phyloP scores from a whole-genome alignment of 2,329 filamentous ascomycete species.

The Colletotrichum sp. region DNA sequence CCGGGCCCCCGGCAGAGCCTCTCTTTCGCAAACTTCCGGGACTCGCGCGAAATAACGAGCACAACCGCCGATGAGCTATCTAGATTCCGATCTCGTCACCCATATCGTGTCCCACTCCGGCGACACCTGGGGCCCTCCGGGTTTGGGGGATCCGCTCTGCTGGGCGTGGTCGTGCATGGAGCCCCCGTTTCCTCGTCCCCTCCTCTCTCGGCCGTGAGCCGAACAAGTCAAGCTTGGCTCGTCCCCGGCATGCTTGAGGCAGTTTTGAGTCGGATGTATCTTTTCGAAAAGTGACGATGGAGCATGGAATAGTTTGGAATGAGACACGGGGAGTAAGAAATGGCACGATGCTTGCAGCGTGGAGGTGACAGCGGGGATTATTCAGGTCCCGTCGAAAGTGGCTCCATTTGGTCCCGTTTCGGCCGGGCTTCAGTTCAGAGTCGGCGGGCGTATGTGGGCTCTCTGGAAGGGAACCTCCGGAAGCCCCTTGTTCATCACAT shows the following conservation, averaged over 20 bases:
- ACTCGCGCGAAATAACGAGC: neutral
- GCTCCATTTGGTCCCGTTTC: neutral
- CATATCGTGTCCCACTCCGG: slow-evolving; percentile 8
- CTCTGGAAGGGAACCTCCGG: neutral
- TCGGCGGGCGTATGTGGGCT: neutral
- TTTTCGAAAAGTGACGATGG: neutral
- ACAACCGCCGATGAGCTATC: slow-evolving; percentile 8
- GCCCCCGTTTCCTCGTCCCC: neutral
- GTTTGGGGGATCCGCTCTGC: neutral
- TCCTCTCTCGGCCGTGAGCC: slow-evolving; percentile 4
- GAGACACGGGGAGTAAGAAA: neutral
- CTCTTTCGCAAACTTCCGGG: neutral
- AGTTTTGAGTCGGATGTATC: neutral
- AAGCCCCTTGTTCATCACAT: neutral
- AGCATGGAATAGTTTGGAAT: neutral
- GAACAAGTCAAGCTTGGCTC: neutral
- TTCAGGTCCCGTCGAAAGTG: neutral
- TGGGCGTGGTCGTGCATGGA: neutral
- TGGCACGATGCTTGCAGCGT: slow-evolving; percentile 12
- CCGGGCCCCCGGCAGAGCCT: slow-evolving; percentile 12
- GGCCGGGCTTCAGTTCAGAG: neutral
- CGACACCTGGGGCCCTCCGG: neutral
- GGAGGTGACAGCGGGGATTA: neutral
- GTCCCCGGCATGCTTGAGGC: neutral
- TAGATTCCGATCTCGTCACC: slow-evolving; percentile 9